phyloP scores from a whole-genome alignment of 192 early-diverging fungal genomes.

The Chytriomyces sp. region DNA sequence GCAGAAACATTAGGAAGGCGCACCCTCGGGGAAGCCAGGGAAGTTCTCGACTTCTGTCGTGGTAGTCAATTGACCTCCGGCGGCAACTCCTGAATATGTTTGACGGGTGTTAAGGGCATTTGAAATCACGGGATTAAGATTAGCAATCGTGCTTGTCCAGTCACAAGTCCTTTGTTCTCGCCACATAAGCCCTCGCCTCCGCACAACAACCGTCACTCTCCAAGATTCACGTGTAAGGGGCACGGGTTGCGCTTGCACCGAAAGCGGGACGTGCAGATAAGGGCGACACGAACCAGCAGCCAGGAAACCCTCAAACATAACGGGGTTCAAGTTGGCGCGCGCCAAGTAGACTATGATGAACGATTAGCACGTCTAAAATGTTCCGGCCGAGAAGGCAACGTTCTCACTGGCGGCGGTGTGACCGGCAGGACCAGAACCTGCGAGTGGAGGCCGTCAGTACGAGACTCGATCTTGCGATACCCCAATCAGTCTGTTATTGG shows the following conservation, averaged over 20 bases:
- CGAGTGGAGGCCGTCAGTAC: background rate
- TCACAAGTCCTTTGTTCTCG: too few relatives aligned
- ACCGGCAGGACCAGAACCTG: slow-evolving; percentile 81
- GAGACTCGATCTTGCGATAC: background rate
- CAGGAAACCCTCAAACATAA: slow-evolving; percentile 53
- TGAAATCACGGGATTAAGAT: too few relatives aligned
- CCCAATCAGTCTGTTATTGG: background rate
- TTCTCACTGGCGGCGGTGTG: slow-evolving; percentile 98
- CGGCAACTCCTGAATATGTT: slow-evolving; percentile 64
- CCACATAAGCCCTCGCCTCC: too few relatives aligned
- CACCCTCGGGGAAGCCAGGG: slow-evolving; percentile 78
- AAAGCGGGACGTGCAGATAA: too few relatives aligned
- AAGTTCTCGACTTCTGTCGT: slow-evolving; percentile 92
- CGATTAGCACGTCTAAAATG: background rate
- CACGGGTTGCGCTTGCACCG: too few relatives aligned
- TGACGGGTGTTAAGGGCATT: too few relatives aligned
- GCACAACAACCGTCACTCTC: too few relatives aligned
- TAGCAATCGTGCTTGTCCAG: too few relatives aligned
- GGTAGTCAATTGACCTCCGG: slow-evolving; percentile 88
- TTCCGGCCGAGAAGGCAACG: background rate
- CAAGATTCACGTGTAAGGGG: too few relatives aligned
- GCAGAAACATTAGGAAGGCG: too few relatives aligned
- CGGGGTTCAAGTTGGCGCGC: slow-evolving; percentile 86
- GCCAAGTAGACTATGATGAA: slow-evolving; percentile 45
- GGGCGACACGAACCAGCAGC: slow-evolving; percentile 22